Evolutionary conservation across 2,329 filamentous ascomycete species (phyloP).

Genomic region (Fusarium humuli): DNA sequence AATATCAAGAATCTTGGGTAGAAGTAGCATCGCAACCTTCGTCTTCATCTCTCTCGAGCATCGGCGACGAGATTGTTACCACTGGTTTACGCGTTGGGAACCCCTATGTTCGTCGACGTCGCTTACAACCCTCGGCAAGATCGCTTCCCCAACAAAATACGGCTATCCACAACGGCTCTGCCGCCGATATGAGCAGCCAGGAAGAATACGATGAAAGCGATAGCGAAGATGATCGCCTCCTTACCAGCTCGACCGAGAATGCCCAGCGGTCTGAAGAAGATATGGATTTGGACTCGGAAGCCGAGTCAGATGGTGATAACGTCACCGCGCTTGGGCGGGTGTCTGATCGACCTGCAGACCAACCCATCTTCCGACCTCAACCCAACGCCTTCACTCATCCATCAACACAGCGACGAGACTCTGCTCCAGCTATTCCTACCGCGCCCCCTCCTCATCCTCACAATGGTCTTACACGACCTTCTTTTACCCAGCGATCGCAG

Average conservation of each 20-base stretch:
- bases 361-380: constrained; percentile 78
- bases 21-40: constrained; percentile 94
- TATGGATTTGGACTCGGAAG: constrained; percentile 59
- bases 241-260: constrained; percentile 71
- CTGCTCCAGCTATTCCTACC: constrained; percentile 57
- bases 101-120: constrained; percentile 71
- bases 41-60: constrained; percentile 89
- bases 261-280: constrained; percentile 54
- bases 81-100: constrained; percentile 84
- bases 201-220: constrained; percentile 96
- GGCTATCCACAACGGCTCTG: constrained; percentile 56
- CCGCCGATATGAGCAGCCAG: constrained; percentile 77
- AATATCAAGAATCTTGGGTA: constrained; percentile 88
- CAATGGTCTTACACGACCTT: constrained; percentile 63
- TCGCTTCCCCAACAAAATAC: constrained; percentile 56
- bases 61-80: constrained; percentile 89
- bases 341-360: constrained; percentile 63
- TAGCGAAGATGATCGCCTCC: constrained; percentile 81
- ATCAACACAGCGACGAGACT: constrained; percentile 61
- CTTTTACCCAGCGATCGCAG: constrained; percentile 61
- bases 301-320: constrained; percentile 74
- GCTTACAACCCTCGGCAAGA: constrained; percentile 51
- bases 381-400: constrained; percentile 94
- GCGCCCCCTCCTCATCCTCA: constrained; percentile 62
- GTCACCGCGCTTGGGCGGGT: constrained; percentile 80